Percentiles rank a stretch among this genome's conserved stretches.
Evolutionary conservation across 2,329 filamentous ascomycete genomes (phyloP).

Genomic region (Botrytis cinerea): DNA sequence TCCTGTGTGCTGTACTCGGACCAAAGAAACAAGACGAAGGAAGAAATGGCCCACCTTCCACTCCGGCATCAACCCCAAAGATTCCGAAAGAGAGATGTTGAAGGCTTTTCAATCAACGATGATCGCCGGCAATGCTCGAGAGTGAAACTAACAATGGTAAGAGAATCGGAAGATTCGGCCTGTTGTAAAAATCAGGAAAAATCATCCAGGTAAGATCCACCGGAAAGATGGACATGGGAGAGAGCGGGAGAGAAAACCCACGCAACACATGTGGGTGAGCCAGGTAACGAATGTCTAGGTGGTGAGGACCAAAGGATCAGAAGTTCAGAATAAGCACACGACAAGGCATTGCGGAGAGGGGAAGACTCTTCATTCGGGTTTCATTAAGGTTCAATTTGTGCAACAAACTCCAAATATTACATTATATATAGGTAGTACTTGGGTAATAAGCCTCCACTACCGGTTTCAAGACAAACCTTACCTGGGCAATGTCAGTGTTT

Average conservation of each 20-base stretch:
- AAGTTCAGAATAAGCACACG: neutral
- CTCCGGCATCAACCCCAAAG: neutral
- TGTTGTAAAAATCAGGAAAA: neutral
- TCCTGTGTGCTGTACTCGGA: neutral
- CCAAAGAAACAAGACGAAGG: neutral
- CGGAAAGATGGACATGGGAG: neutral
- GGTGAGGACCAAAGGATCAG: neutral
- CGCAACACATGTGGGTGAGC: neutral
- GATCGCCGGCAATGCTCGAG: slow-evolving; percentile 1
- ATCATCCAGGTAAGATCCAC: neutral
- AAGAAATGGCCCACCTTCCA: neutral
- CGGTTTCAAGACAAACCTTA: neutral
- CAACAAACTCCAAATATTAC: neutral
- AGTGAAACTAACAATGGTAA: neutral
- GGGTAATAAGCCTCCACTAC: slow-evolving; percentile 8
- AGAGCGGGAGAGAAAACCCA: neutral
- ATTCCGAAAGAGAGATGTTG: neutral
- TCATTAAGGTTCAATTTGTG: slow-evolving; percentile 9
- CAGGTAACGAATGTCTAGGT: neutral
- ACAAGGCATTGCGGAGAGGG: slow-evolving; percentile 7
- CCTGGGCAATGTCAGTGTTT: neutral
- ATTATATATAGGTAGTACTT: neutral
- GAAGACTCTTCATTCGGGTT: neutral
- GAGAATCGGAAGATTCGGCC: neutral
- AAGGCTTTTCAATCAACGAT: neutral